phyloP scores from a whole-genome alignment of 2,329 filamentous ascomycete genomes.

The Neoscytalidium dimidiatum region DNA sequence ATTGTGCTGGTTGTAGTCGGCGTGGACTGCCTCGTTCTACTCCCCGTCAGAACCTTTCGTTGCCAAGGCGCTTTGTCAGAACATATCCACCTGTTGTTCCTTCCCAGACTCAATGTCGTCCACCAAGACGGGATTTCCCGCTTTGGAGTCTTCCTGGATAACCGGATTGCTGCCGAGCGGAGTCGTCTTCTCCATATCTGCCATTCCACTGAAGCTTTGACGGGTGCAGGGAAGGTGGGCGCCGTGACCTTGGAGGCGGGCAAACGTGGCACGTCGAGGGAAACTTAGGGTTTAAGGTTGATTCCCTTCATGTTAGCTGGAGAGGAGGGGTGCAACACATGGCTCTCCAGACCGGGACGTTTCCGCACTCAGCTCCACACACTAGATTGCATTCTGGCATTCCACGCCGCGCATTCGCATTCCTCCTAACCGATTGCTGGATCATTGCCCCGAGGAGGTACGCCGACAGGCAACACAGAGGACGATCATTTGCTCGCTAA shows the following conservation, averaged over 20 bases:
- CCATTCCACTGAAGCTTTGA: background rate
- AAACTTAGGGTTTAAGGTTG: background rate
- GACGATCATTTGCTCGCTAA: slow-evolving; percentile 3
- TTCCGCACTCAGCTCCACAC: background rate
- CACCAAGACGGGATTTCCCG: background rate
- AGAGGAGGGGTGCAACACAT: background rate
- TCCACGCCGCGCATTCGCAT: background rate
- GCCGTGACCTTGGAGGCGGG: background rate
- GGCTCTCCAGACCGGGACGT: background rate
- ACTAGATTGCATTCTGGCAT: slow-evolving; percentile 1
- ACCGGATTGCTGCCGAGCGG: slow-evolving; percentile 11
- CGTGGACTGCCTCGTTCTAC: slow-evolving; percentile 9
- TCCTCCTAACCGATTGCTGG: background rate
- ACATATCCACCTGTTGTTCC: background rate
- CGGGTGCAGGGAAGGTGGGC: background rate
- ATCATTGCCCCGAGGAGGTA: background rate
- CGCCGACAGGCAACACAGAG: background rate
- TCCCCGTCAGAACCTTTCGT: background rate
- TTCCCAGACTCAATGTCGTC: slow-evolving; percentile 6
- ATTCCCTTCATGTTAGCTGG: background rate
- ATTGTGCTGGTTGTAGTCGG: slow-evolving; percentile 17
- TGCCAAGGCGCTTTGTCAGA: background rate
- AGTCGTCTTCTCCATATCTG: slow-evolving; percentile 6
- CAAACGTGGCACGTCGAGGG: background rate
- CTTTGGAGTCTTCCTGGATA: slow-evolving; percentile 3